phyloP scores from a whole-genome alignment of 805 yeast genomes.

The Starmerella stellata region DNA sequence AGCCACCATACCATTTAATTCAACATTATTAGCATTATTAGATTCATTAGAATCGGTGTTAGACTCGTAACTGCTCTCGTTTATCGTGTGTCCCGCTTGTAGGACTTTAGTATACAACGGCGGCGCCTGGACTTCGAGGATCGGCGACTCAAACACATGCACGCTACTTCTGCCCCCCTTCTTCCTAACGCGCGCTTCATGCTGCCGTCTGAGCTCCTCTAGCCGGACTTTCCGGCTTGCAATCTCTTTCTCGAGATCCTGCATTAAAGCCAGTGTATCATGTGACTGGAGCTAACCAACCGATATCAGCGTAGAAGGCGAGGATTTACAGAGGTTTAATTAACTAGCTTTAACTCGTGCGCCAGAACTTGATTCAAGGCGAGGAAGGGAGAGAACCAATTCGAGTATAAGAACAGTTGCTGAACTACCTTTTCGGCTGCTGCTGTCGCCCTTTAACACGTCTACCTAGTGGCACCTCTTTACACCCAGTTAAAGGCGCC shows the following conservation, averaged over 20 bases:
- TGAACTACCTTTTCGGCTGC: too few species aligned
- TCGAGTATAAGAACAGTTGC: too few species aligned
- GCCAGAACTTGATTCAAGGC: too few species aligned
- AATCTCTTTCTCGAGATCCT: slow-evolving; percentile 27
- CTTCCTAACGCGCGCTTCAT: slow-evolving; percentile 21
- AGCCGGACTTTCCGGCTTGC: slow-evolving; percentile 36
- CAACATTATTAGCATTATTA: background rate
- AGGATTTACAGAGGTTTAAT: too few species aligned
- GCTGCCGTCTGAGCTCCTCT: slow-evolving; percentile 33
- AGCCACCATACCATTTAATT: background rate
- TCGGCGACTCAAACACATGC: background rate
- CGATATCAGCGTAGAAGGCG: too few species aligned
- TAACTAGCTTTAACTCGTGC: too few species aligned
- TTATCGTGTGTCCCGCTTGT: slow-evolving; percentile 5
- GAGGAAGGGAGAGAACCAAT: too few species aligned
- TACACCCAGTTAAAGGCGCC: background rate
- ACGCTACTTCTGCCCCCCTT: slow-evolving; percentile 11
- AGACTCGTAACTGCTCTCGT: background rate
- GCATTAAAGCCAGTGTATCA: slow-evolving; percentile 5
- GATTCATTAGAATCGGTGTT: background rate
- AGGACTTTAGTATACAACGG: slow-evolving; percentile 1
- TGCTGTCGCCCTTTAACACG: background rate
- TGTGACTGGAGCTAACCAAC: too few species aligned
- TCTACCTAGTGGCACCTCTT: background rate
- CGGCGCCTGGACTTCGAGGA: slow-evolving; percentile 2